Percentiles rank a stretch among this genome's conserved stretches.
Conservation (phyloP, 2,329 filamentous ascomycete genomes). For the Phialocephala subalpina region DNA sequence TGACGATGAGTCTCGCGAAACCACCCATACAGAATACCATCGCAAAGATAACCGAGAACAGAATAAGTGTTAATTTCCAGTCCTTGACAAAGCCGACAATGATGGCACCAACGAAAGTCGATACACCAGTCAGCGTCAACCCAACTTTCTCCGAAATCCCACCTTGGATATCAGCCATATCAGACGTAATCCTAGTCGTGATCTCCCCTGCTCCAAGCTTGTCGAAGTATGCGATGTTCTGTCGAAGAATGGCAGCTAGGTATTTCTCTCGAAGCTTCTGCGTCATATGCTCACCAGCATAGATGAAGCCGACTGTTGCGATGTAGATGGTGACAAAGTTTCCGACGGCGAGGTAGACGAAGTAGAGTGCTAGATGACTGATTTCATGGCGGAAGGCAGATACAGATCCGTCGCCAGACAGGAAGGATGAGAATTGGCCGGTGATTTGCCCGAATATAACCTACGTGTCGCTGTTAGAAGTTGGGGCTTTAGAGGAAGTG, state of each 20-base stretch:
- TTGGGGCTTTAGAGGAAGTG: conserved; percentile 85
- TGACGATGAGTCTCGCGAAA: conserved; percentile 77
- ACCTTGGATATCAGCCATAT: conserved; percentile 90
- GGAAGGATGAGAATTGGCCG: conserved; percentile 49
- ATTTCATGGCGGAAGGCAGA: conserved; percentile 17
- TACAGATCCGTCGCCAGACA: not conserved
- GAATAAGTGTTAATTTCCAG: conserved; percentile 90
- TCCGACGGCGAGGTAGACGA: conserved; percentile 81
- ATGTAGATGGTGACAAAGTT: conserved; percentile 80
- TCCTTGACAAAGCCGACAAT: conserved; percentile 87
- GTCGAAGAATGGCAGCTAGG: conserved; percentile 79
- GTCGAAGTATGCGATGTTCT: conserved; percentile 92
- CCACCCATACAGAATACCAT: conserved; percentile 77
- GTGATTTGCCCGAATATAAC: conserved; percentile 79
- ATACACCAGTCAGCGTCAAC: conserved; percentile 76
- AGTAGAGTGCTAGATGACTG: conserved; percentile 63
- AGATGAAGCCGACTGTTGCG: conserved; percentile 88
- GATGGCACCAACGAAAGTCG: conserved; percentile 86
- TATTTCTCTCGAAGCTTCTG: conserved; percentile 83
- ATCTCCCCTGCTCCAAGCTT: conserved; percentile 90
- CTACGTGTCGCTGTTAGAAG: conserved; percentile 83
- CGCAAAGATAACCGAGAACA: conserved; percentile 80
- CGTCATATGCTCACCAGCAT: conserved; percentile 78
- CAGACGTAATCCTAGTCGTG: conserved; percentile 88
- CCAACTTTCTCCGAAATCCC: conserved; percentile 89